These are phyloP conservation scores for Fusarium metavorans DNA, from an alignment of 2,329 filamentous ascomycete genomes.

Conservation along the genomic window DNA sequence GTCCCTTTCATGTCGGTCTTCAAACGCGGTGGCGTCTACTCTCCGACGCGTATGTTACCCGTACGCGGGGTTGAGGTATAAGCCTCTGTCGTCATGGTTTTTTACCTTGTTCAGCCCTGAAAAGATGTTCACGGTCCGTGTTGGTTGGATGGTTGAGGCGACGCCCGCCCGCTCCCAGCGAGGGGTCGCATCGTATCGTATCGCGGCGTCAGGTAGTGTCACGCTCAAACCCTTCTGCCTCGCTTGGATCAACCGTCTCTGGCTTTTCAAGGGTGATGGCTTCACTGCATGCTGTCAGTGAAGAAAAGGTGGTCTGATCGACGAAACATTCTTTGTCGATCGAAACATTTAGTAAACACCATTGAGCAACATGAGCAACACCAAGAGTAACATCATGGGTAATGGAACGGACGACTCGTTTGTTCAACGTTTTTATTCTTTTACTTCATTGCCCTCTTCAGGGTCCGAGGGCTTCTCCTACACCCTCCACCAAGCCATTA, in stretches of 20 bases:
- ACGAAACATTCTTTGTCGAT: not conserved
- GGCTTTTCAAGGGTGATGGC: conserved; percentile 2
- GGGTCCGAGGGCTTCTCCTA: conserved; percentile 21
- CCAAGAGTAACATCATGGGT: conserved; percentile 3
- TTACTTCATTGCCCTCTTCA: not conserved
- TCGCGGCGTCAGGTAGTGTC: conserved; percentile 12
- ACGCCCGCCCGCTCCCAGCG: not conserved
- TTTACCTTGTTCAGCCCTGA: not conserved
- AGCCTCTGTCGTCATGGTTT: conserved; percentile 13
- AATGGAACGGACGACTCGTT: not conserved
- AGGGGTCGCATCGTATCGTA: conserved; percentile 2
- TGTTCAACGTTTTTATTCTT: conserved; percentile 28
- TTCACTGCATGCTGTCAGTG: conserved; percentile 7
- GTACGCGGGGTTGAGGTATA: not conserved
- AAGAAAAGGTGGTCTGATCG: not conserved
- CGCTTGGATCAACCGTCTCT: conserved; percentile 31
- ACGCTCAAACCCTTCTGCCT: conserved; percentile 10
- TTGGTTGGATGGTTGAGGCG: conserved; percentile 1
- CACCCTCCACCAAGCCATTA: conserved; percentile 26
- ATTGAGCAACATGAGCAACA: not conserved
- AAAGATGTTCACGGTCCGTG: conserved; percentile 5
- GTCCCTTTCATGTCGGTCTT: not conserved
- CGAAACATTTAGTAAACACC: not conserved
- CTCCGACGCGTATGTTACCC: not conserved
- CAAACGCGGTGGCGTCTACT: conserved; percentile 14